Evolutionary conservation across 495 filamentous ascomycete species (phyloP), one percentile per base, ranked within the genome.

Genomic region (Daldinia vernicosa): DNA sequence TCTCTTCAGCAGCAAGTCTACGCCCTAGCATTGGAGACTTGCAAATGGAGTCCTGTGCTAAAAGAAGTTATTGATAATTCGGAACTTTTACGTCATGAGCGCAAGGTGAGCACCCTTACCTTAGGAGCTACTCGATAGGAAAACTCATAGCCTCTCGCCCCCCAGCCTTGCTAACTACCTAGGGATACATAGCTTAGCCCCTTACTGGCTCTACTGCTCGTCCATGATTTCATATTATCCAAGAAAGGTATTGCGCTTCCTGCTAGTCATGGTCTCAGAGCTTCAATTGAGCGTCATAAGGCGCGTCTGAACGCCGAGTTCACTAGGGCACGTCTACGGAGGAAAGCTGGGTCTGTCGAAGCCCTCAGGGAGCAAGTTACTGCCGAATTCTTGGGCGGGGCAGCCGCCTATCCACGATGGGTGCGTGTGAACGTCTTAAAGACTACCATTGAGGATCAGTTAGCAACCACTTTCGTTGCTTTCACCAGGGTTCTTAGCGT

Each of bases 1-100:
- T 93, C 92, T 1, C 85, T 88, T 0, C 92, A 91, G 0, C 90
- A 91, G 19, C 91, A 95, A 69, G 80, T 98, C 51, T 98, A 94
- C 74, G 95, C 95, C 2, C 80, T 99, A 6, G 88, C 91, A 39
- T 87, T 88, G 32, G 94, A 98, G 76, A 89, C 93, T 1, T 87
- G 91, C 50, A 97, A 97, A 90, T 97, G 96, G 93, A 93, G 93
- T 66, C 76, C 84, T 22, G 83, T 97, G 3, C 81, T 99, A 14
- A 92, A 93, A 57, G 93, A 96, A 64, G 90, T 98, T 3, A 89
- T 99, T 75, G 92, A 95, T 57, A 86, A 84, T 35, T 84, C 93
- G 3, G 88, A 88, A 24, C 80, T 97, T 5, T 80, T 96, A 14
- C 82, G 83, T 9, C 68, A 89, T 0, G 95, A 99, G 80, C 90